Evolutionary conservation across 2,329 filamentous ascomycete genomes (phyloP), one percentile per base, ranked within the genome.

Genomic region (Penicillium sp.): DNA sequence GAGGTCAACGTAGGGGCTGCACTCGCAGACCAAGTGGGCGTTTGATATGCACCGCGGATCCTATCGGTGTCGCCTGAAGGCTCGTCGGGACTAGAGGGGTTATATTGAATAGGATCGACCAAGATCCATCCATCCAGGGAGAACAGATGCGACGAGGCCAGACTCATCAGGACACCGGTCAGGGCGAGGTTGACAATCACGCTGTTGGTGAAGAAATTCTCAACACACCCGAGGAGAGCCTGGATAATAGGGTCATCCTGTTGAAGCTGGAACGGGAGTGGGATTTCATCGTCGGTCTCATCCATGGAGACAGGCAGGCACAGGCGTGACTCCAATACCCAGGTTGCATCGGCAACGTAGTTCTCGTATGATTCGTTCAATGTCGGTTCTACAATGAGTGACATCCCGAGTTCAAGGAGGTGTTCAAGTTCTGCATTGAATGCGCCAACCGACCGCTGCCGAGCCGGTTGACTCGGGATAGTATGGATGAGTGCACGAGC

Each of bases 81-180:
- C 14, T 68, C 52, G 20, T 63, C 48, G 1, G 14, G 50, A 3
- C 58, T 12, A 14, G 57, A 42, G 11, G 35, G 15, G 5, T 79
- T 78, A 69, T 88, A 90, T 60, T 80, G 82, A n/a, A 79, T 81
- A 4, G 90, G 90, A 55, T 89, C 86, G 15, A 91, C 88, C 5
- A 94, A 81, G 34, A 98, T 80, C 94, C 95, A 99, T n/a, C 90
- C 90, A 70, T 97, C 92, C 12, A 97, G 83, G 20, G 88, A 87
- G 71, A 96, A 89, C 63, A 91, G 90, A 5, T 92, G 90, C 67
- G 95, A 98, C 0, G 90, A 87, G 11, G 90, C 90, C 42, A 99
- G 81, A 65, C 91, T 90, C 31, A 96, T 85, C 45, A 98, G 82
- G 0, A 90, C 85, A 69, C 96, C 91, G 0, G 94, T 98, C 1